Base-by-base conservation (phyloP, 139 green algal species). In the Chlamydomonas sp. region DNA sequence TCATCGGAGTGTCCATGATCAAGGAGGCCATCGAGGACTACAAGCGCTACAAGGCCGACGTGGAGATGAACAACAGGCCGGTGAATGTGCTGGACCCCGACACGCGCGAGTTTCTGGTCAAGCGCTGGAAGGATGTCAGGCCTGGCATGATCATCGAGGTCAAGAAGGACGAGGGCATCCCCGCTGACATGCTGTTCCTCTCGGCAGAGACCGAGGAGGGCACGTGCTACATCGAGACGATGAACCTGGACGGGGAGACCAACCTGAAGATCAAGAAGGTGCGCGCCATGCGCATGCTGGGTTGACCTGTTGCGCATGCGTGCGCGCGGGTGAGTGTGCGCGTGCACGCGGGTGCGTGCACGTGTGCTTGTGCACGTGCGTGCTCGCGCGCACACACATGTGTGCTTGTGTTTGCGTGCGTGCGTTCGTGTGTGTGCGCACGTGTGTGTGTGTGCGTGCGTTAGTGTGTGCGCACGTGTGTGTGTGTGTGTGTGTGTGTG, bases 231-330 rank as follows among this genome's bases (percentile, higher is more conserved):
- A 86, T 93, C 39, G 86, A 91, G 75, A 96, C 92, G 22, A 92
- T 90, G 76, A 95, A 97, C 74, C 83, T 97, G 68, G 92, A 97
- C 58, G 92, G 88, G 1, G 92, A 97, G 77, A 93, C 89, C 35
- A 97, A 97, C 78, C 80, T 97, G 1, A 97, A 97, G 69, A 92
- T 96, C 62, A 89, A 92, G 30, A 85, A 89, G 66, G n/a, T n/a
- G n/a, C n/a, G n/a, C n/a, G n/a, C n/a, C n/a, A n/a, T n/a, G n/a
- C n/a, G n/a, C n/a, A n/a, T n/a, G n/a, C n/a, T n/a, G n/a, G n/a
- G n/a, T n/a, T n/a, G n/a, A n/a, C n/a, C n/a, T n/a, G n/a, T n/a
- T 20, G 60, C 5, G 37, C 36, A 10, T 3, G 22, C 36, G 34
- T 35, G 4, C 43, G 49, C 54, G 33, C 48, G 49, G 30, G 37